Percentiles rank a stretch among this genome's conserved stretches.
These are phyloP conservation scores for Hypoxylon sp. DNA, from an alignment of 2,329 filamentous ascomycete species.

Conservation along the genomic window DNA sequence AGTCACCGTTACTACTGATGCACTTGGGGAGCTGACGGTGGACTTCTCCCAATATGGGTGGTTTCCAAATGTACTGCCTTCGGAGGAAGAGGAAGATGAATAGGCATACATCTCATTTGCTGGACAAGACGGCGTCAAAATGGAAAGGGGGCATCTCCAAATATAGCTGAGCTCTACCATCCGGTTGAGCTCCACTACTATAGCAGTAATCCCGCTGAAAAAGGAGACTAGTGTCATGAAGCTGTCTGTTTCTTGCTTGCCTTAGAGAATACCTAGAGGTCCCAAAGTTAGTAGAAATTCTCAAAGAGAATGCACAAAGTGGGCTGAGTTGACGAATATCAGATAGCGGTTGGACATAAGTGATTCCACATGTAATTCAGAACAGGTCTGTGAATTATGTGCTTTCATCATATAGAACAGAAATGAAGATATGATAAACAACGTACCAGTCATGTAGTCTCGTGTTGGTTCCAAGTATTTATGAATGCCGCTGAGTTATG, in stretches of 20 bases:
- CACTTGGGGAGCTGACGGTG: conserved; percentile 67
- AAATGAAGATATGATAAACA: conserved; percentile 36
- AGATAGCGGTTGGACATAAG: conserved; percentile 89
- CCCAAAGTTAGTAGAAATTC: conserved; percentile 26
- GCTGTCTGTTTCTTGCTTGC: background rate
- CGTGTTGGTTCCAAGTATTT: background rate
- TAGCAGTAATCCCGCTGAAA: background rate
- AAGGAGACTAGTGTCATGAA: background rate
- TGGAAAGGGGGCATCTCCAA: background rate
- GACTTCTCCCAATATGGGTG: conserved; percentile 69
- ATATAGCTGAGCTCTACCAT: background rate
- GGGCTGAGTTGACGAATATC: conserved; percentile 58
- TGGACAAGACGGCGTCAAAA: background rate
- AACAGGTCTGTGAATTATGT: conserved; percentile 87
- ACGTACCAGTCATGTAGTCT: conserved; percentile 57
- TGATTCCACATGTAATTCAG: conserved; percentile 79
- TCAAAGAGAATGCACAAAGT: conserved; percentile 14
- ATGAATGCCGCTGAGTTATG: background rate
- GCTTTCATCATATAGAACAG: conserved; percentile 79
- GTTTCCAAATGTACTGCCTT: conserved; percentile 68
- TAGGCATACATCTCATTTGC: background rate
- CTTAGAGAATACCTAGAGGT: conserved; percentile 9
- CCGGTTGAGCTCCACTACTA: background rate
- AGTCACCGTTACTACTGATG: conserved; percentile 64
- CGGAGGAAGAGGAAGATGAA: conserved; percentile 57